Percentiles rank a stretch among this genome's conserved stretches.
Evolutionary conservation across 768 basidiomycete genomes (phyloP).

Genomic region (Harrya chromipes): DNA sequence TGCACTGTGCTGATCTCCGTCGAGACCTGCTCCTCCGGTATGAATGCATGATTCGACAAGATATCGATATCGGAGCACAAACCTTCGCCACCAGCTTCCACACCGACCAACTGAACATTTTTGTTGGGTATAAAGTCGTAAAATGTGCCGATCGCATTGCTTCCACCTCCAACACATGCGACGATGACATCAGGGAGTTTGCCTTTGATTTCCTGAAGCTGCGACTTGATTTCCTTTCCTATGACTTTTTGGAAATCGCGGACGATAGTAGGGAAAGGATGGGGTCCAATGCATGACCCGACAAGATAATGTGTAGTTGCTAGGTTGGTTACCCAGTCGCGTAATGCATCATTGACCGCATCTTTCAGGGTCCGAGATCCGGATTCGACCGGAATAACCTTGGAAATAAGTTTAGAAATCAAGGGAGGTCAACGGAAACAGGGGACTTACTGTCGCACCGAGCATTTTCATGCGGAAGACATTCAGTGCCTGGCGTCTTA

Average conservation of each 20-base stretch:
- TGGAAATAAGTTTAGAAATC: background rate
- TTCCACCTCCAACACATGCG: slow-evolving; percentile 97
- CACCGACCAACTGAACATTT: slow-evolving; percentile 81
- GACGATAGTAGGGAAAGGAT: slow-evolving; percentile 98
- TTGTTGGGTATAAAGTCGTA: slow-evolving; percentile 93
- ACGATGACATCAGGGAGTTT: slow-evolving; percentile 94
- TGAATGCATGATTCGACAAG: slow-evolving; percentile 8
- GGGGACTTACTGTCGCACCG: slow-evolving; percentile 68
- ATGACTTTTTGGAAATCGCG: slow-evolving; percentile 98
- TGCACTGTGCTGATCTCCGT: slow-evolving; percentile 87
- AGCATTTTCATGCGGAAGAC: slow-evolving; percentile 99
- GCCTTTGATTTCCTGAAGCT: slow-evolving; percentile 65
- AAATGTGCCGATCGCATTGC: slow-evolving; percentile 97
- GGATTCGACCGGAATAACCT: slow-evolving; percentile 93
- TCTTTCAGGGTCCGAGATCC: slow-evolving; percentile 96
- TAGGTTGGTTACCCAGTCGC: slow-evolving; percentile 98
- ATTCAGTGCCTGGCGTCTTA: slow-evolving; percentile 92
- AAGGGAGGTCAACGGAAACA: background rate
- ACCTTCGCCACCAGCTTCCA: slow-evolving; percentile 98
- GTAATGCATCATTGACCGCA: slow-evolving; percentile 96
- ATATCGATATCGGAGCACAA: slow-evolving; percentile 8
- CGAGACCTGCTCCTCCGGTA: slow-evolving; percentile 46
- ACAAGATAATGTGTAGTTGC: slow-evolving; percentile 94
- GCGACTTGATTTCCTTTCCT: slow-evolving; percentile 89
- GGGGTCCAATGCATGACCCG: slow-evolving; percentile 95